A percentile compares a stretch with the other conserved stretches of the same genome.
Evolutionary conservation across 148 eudicot species (phyloP).

Genomic region (Agrostemma githago): DNA sequence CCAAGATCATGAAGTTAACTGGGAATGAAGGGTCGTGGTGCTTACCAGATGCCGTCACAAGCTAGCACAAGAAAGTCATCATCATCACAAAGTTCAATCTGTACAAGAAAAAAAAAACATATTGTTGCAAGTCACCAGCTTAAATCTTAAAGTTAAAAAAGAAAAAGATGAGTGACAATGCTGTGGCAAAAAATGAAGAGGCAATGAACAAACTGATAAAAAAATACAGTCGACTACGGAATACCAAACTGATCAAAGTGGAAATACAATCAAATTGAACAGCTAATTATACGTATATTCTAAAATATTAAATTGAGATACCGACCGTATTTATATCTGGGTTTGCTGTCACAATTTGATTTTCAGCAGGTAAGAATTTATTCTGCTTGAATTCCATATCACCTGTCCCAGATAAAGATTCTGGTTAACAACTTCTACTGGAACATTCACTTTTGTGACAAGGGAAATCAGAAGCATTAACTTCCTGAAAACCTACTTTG

Average conservation of each 20-base stretch:
- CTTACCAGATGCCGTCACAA: constrained; percentile 97
- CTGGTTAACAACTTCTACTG: neutral
- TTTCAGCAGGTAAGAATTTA: constrained; percentile 83
- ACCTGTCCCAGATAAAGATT: constrained; percentile 43
- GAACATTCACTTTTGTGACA: neutral
- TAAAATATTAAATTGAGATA: constrained; percentile 14
- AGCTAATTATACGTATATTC: neutral
- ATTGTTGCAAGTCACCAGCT: neutral
- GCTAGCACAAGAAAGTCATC: constrained; percentile 95
- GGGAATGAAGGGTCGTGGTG: constrained; percentile 14
- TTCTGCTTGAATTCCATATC: constrained; percentile 99
- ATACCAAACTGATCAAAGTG: neutral
- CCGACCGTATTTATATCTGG: constrained; percentile 85
- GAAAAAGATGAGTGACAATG: neutral
- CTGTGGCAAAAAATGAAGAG: neutral
- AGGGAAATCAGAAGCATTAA: neutral
- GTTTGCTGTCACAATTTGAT: constrained; percentile 88
- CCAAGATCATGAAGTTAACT: neutral
- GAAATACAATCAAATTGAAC: neutral
- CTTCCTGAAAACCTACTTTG: neutral
- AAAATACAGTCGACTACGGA: neutral
- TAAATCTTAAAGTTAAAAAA: neutral
- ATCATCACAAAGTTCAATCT: constrained; percentile 85
- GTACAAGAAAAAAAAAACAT: neutral
- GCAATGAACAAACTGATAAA: neutral